Percentiles rank a stretch among this genome's conserved stretches.
These are phyloP conservation scores for Pisolithus sp. DNA, from an alignment of 768 basidiomycete genomes.

Conservation along the genomic window DNA sequence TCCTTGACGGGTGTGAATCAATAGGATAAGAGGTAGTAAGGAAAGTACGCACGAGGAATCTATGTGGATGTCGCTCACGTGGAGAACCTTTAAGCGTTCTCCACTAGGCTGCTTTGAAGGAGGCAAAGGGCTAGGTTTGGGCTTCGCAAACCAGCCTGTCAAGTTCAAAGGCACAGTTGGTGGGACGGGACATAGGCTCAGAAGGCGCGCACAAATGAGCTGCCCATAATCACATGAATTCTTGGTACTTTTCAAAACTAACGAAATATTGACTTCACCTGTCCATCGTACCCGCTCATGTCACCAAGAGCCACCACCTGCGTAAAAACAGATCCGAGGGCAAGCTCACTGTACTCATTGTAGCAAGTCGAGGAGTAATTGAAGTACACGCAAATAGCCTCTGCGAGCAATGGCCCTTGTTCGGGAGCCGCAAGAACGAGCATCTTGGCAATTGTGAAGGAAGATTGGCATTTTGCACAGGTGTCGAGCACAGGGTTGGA, in stretches of 20 bases:
- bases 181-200: constrained; percentile 33
- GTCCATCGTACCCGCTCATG: constrained; percentile 44
- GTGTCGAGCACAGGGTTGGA: constrained; percentile 33
- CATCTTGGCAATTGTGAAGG: constrained; percentile 36
- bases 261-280: constrained; percentile 22
- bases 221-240: neutral
- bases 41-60: constrained; percentile 38
- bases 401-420: constrained; percentile 34
- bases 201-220: constrained; percentile 33
- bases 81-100: constrained; percentile 41
- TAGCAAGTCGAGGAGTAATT: constrained; percentile 32
- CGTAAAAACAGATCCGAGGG: constrained; percentile 39
- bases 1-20: constrained; percentile 31
- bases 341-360: constrained; percentile 26
- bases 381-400: constrained; percentile 40
- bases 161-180: constrained; percentile 37
- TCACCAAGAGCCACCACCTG: constrained; percentile 44
- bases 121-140: constrained; percentile 43
- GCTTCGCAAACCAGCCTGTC: constrained; percentile 44
- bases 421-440: constrained; percentile 37
- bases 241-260: neutral
- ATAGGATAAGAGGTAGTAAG: neutral
- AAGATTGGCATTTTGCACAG: constrained; percentile 36
- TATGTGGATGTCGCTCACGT: constrained; percentile 45
- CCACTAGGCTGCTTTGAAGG: constrained; percentile 36